phyloP scores from a whole-genome alignment of 2,329 filamentous ascomycete genomes.

The Trichoderma gracile region DNA sequence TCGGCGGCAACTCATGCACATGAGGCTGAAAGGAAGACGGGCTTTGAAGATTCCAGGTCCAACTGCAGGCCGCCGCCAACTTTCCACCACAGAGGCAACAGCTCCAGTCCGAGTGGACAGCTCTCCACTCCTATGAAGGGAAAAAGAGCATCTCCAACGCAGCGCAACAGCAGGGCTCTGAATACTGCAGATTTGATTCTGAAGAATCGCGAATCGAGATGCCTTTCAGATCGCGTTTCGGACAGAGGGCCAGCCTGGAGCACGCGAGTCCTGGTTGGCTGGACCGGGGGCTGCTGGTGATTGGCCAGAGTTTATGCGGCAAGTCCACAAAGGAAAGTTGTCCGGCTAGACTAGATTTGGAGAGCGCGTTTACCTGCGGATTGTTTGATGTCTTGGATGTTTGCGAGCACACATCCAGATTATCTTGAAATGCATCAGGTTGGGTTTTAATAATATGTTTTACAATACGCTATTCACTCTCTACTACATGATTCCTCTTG shows the following conservation, averaged over 20 bases:
- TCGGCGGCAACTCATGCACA: not conserved
- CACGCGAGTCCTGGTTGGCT: constrained; percentile 20
- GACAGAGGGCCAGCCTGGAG: not conserved
- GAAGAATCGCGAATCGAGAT: constrained; percentile 5
- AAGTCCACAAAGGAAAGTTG: constrained; percentile 6
- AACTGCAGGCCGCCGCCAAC: not conserved
- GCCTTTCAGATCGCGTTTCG: constrained; percentile 13
- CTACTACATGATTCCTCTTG: too few relatives aligned
- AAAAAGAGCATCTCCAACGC: not conserved
- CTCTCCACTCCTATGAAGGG: not conserved
- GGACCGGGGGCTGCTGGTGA: not conserved
- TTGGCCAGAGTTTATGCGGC: constrained; percentile 1
- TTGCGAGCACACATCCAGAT: not conserved
- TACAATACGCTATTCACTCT: too few relatives aligned
- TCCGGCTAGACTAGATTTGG: constrained; percentile 10
- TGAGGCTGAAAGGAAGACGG: constrained; percentile 15
- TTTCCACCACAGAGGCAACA: constrained; percentile 13
- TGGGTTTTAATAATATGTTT: too few relatives aligned
- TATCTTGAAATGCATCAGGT: too few relatives aligned
- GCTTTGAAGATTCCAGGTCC: constrained; percentile 13
- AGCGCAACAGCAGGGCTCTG: not conserved
- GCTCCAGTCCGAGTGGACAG: not conserved
- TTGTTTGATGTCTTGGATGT: not conserved
- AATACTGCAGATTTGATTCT: constrained; percentile 2
- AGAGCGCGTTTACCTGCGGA: constrained; percentile 4